Base-by-base conservation (phyloP, 2,329 filamentous ascomycete genomes). In the Geoglossum cookeanum region DNA sequence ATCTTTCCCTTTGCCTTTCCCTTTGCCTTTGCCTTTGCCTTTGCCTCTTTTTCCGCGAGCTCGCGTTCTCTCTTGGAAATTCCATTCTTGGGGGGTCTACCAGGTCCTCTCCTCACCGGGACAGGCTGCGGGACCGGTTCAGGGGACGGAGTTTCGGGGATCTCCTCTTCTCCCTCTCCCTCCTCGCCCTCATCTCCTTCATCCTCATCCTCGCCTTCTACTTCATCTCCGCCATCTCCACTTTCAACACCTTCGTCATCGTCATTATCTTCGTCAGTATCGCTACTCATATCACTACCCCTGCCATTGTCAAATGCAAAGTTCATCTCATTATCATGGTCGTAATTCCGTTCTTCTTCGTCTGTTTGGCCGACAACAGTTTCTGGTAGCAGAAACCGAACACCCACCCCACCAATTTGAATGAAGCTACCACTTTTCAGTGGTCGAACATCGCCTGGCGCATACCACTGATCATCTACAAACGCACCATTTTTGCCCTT, bases 81-180 rank as follows among this genome's bases (percentile, higher is more conserved):
- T 32, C 86, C 86, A 64, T 90, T 85, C 71, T 90, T 90, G 0
- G 86, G 86, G 22, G 86, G 86, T 56, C 86, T 74, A n/a, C 86
- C 86, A 8, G 86, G 86, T 13, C 86, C 86, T 62, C 85, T 81
- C 61, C 84, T 83, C 69, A 80, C 84, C 32, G 79, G 77, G 33
- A 79, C 69, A 63, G 74, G 71, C 56, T 69, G 69, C 32, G 69
- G 67, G 48, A 68, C 66, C 62, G 69, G 69, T 61, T 67, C 69
- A 60, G 64, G 49, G 65, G 27, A 64, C 69, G 33, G 69, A 32
- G 49, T 53, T 9, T 61, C 57, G 27, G 55, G 11, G 39, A 57
- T 49, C 42, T 57, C 55, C 33, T 59, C 56, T 60, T 63, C 44
- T 58, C 55, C 37, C 42, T 44, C 35, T 56, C 67, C 64, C 13